Conservation (phyloP, 1,284 basidiomycete species). For the Moesziomyces aphidis region DNA sequence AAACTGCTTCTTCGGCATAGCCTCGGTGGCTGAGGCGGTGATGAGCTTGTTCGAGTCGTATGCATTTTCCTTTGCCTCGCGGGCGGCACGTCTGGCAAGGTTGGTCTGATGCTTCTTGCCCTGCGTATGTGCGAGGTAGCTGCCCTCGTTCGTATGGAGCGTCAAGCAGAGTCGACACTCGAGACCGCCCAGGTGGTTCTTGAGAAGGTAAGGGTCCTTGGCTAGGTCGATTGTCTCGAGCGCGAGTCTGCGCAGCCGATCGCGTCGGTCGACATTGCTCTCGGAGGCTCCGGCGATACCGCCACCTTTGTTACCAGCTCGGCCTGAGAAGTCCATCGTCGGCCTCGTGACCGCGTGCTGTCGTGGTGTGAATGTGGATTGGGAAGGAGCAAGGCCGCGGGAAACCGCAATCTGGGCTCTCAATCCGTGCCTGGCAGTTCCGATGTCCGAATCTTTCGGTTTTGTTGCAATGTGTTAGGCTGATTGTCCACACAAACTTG, state of each 20-base stretch:
- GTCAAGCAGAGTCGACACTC: conserved; percentile 98
- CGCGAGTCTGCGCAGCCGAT: conserved; percentile 90
- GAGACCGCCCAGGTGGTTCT: conserved; percentile 94
- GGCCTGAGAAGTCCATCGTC: conserved; percentile 65
- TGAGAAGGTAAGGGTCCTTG: conserved; percentile 95
- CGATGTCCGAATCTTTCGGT: conserved; percentile 21
- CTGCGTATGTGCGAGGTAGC: conserved; percentile 98
- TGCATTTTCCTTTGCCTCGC: conserved; percentile 84
- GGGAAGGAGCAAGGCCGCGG: neutral
- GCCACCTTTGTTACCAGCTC: conserved; percentile 68
- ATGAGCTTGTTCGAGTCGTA: conserved; percentile 72
- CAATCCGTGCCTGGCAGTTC: conserved; percentile 6
- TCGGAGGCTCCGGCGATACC: conserved; percentile 81
- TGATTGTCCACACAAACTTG: neutral
- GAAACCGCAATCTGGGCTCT: conserved; percentile 4
- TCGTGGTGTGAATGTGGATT: neutral
- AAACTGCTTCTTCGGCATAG: conserved; percentile 72
- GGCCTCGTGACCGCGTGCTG: neutral
- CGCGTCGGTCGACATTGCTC: conserved; percentile 92
- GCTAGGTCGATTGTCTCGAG: conserved; percentile 65
- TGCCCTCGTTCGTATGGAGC: conserved; percentile 98
- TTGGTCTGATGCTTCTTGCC: conserved; percentile 99
- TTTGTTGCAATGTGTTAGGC: neutral
- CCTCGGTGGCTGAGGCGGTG: conserved; percentile 64
- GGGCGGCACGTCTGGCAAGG: conserved; percentile 91